Evolutionary conservation across 2,329 filamentous ascomycete genomes (phyloP), one percentile per base, ranked within the genome.

Genomic region (Magnaporthiopsis incrustans): DNA sequence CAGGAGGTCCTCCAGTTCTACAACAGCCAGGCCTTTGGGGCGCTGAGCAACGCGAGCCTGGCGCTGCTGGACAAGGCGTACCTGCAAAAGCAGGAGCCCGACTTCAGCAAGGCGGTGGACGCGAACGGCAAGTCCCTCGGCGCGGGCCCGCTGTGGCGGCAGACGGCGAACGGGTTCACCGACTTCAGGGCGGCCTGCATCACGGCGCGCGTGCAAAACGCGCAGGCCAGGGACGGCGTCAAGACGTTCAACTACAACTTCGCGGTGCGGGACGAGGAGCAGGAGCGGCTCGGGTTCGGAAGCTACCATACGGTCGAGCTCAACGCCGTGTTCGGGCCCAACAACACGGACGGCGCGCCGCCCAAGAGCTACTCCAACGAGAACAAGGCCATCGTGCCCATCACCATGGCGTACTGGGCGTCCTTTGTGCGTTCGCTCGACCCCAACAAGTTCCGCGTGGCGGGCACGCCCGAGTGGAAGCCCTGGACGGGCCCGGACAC

Each of bases 331-430:
- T 92, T 85, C 77, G 89, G 89, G 0, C 83, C 86, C 0, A 76
- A 80, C 4, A 83, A 88, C 70, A 77, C 63, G 71, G 78, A 82
- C 3, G 74, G 77, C 27, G 75, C 76, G 6, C 70, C 67, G 73
- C 18, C 88, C 0, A 70, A 71, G 2, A 87, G 83, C 60, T 91
- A 91, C 68, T 72, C 72, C 10, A 71, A 76, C 0, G 78, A 77
- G 3, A 91, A 91, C 67, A 80, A 77, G 1, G 72, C 71, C 0
- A 84, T 89, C 14, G 79, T 89, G 0, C 79, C 82, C 0, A 73
- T 88, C 0, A 82, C 89, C 53, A 87, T 90, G 71, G 81, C 79
- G 0, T 92, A 91, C 73, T 92, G 88, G 88, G 84, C 86, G 1
- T 89, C 85, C 67, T 92, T 92, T 71, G 85, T 92, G 66, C 77